Conservation (phyloP, 345 rosid genomes). For the Bruguiera gymnorhiza region DNA sequence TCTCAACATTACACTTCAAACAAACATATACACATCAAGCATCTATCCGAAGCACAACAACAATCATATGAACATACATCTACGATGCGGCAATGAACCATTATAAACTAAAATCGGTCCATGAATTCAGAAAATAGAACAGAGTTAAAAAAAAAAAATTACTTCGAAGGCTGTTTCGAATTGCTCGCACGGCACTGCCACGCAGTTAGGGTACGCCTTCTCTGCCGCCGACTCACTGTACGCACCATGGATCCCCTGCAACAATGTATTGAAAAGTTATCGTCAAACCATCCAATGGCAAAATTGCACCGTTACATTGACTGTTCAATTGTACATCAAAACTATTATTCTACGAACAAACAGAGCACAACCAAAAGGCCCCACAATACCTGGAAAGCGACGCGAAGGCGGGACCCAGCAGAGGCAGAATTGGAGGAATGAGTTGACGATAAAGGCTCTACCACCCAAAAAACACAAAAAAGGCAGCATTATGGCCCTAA, state of each 20-base stretch:
- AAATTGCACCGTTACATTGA: not conserved
- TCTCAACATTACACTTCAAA: no score
- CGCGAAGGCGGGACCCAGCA: slow-evolving; percentile 73
- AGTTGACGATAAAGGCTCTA: slow-evolving; percentile 79
- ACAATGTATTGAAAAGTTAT: not conserved
- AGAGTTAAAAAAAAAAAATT: not conserved
- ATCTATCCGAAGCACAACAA: no score
- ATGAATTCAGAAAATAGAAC: not conserved
- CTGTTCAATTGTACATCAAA: not conserved
- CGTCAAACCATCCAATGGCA: not conserved
- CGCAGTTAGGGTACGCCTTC: slow-evolving; percentile 93
- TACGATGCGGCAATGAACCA: not conserved
- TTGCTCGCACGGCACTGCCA: slow-evolving; percentile 94
- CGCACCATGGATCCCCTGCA: slow-evolving; percentile 87
- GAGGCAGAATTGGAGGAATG: slow-evolving; percentile 43
- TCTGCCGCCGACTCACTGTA: slow-evolving; percentile 94
- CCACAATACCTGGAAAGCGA: slow-evolving; percentile 77
- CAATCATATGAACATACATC: no score
- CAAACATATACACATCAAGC: no score
- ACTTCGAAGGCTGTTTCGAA: slow-evolving; percentile 95
- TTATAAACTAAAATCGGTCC: not conserved
- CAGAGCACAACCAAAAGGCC: not conserved
- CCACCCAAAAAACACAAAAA: not conserved
- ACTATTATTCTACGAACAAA: not conserved
- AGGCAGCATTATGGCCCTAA: not conserved